Evolutionary conservation across 2,329 filamentous ascomycete species (phyloP).

Genomic region (Colletotrichum sidae): DNA sequence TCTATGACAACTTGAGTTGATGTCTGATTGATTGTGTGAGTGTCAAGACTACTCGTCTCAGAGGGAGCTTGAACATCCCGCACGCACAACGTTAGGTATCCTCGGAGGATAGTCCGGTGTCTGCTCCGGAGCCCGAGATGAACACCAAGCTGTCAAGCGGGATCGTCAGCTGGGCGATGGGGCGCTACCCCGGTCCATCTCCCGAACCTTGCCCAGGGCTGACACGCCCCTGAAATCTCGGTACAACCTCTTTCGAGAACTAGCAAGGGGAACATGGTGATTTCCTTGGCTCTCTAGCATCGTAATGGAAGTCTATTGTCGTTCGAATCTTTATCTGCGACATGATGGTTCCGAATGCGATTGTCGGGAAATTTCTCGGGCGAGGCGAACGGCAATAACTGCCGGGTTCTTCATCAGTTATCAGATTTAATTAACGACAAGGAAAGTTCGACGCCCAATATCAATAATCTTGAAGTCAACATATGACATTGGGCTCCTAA

Average conservation of each 20-base stretch:
- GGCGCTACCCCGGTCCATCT: slow-evolving; percentile 1
- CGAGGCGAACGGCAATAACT: neutral
- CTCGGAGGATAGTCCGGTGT: slow-evolving; percentile 12
- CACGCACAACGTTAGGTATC: no score
- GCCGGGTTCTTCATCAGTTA: neutral
- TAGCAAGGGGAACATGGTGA: neutral
- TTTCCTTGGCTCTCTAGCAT: neutral
- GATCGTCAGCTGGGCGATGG: slow-evolving; percentile 14
- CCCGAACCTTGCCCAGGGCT: slow-evolving; percentile 9
- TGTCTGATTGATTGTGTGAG: no score
- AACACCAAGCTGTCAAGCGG: neutral
- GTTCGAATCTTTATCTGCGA: neutral
- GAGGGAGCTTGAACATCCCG: no score
- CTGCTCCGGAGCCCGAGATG: neutral
- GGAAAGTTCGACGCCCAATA: neutral
- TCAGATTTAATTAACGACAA: neutral
- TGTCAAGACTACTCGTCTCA: no score
- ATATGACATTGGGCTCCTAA: no score
- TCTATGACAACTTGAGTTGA: no score
- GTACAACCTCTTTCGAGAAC: neutral
- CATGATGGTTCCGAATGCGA: neutral
- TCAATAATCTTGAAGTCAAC: neutral
- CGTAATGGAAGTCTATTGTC: neutral
- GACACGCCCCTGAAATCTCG: slow-evolving; percentile 29
- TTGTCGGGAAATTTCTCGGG: slow-evolving; percentile 4